Evolutionary conservation across 306 rosid genomes (phyloP).

Genomic region (Cucurbita argyrosperma): DNA sequence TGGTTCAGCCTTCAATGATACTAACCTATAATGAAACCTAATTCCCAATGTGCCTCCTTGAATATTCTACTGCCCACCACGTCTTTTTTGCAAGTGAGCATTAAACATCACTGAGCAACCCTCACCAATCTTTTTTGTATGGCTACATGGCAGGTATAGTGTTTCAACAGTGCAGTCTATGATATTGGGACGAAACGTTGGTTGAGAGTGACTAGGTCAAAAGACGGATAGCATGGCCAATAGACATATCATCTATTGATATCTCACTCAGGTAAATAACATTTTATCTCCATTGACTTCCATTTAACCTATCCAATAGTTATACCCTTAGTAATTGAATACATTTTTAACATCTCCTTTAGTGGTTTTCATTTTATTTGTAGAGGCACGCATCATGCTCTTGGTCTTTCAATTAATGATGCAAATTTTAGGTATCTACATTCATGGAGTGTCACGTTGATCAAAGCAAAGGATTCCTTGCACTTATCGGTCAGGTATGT

Average conservation of each 20-base stretch:
- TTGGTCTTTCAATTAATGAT: background rate
- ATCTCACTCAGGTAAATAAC: background rate
- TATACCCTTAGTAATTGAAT: background rate
- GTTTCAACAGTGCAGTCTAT: background rate
- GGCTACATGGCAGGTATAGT: background rate
- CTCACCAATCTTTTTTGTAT: background rate
- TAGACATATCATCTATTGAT: too few species aligned
- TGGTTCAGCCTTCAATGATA: too few species aligned
- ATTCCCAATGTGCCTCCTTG: too few species aligned
- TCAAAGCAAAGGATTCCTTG: background rate
- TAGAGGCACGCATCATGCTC: background rate
- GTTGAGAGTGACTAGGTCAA: background rate
- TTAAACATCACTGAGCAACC: too few species aligned
- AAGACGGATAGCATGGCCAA: background rate
- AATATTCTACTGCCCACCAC: too few species aligned
- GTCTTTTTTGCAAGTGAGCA: background rate
- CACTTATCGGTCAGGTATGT: background rate
- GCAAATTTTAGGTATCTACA: background rate
- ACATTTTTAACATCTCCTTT: background rate
- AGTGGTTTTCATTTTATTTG: background rate
- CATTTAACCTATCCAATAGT: background rate
- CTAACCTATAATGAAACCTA: too few species aligned
- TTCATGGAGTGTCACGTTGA: background rate
- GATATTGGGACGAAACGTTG: background rate
- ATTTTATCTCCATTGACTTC: background rate